Evolutionary conservation across 768 basidiomycete species (phyloP), one percentile per base, ranked within the genome.

Genomic region (Hebeloma cylindrosporum): DNA sequence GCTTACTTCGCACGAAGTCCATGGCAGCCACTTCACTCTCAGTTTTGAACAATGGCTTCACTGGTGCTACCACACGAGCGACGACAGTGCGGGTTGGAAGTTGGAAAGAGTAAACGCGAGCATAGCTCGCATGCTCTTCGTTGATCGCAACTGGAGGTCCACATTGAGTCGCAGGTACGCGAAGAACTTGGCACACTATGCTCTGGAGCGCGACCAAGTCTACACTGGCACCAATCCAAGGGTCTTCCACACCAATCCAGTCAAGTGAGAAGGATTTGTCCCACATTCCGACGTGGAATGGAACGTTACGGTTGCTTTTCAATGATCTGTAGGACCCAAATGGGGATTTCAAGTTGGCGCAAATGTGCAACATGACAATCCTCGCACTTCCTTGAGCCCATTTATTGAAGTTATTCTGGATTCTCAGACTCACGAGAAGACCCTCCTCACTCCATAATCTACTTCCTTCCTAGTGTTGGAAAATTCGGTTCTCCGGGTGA

Each of bases 1-100:
- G 26, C 48, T 43, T 42, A 57, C 55, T 37, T 48, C 55, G 40
- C 21, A 48, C 55, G 33, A 51, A 53, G 21, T 54, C 49, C 52
- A 57, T 53, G 9, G 52, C 55, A 40, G 52, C 52, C 5, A 50
- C 49, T 39, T 57, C 55, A 31, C 22, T 42, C 38, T 57, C 55
- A 14, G 51, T 53, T 30, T 57, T 57, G 52, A 57, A 53, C 22
- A 51, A 34, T 3, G 48, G 52, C 29, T 49, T 52, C 26, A 52
- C 51, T 33, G 54, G 54, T 11, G 51, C 38, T 34, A 56, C 40
- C 29, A 56, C 22, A 21, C 51, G 54, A 20, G 51, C 54, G 33
- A 56, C 42, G 27, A 48, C 42, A 43, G 16, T 40, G n/a, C 42
- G 41, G n/a, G 41, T 37, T 26, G 37, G 37, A 42, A 50, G 40